Base-by-base conservation (phyloP, 768 basidiomycete species). In the Hemileccinum rubropunctum region DNA sequence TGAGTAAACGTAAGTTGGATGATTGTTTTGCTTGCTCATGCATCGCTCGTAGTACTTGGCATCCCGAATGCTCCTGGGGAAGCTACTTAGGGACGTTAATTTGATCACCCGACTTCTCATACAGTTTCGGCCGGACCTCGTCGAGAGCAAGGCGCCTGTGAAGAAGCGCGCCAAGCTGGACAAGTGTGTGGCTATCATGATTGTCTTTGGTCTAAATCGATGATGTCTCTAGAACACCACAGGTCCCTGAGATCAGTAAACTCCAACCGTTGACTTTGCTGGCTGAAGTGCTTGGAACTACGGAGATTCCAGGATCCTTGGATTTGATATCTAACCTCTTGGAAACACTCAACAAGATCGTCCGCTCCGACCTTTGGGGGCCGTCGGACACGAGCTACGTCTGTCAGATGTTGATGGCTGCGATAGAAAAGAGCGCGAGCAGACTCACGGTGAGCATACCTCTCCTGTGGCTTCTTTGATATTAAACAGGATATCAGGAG, bases 341-440 rank as follows among this genome's bases (percentile, higher is more conserved):
- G 35, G 87, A 91, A 35, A 81, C 83, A 0, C 73, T 97, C 28
- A 82, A 79, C 58, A 80, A 75, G 47, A 75, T 93, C 13, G 70
- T 82, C 2, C 83, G 82, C 47, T 73, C 78, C 14, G 71, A 79
- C 6, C 73, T 81, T 8, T 63, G 77, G 30, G 67, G 77, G 5
- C 74, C 76, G 28, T 78, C 83, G n/a, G 89, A 88, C 44, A 76
- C 84, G 15, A 83, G 76, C 55, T 95, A 91, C 58, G 71, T 88
- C 11, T 84, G 91, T 63, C 94, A 95, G 65, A 76, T 92, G 49
- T 63, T 95, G 18, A 87, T 95, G 79, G 83, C 86, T 10, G 88
- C 88, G 2, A 75, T 95, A 20, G 87, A 90, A 54, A 81, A 77
- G 56, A 73, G 77, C 10, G 80, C 86, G 3, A 72, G 71, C 15